A percentile compares a stretch with the other conserved stretches of the same genome.
phyloP scores from a whole-genome alignment of 169 alveolate genomes.

The Eimeria acervulina region DNA sequence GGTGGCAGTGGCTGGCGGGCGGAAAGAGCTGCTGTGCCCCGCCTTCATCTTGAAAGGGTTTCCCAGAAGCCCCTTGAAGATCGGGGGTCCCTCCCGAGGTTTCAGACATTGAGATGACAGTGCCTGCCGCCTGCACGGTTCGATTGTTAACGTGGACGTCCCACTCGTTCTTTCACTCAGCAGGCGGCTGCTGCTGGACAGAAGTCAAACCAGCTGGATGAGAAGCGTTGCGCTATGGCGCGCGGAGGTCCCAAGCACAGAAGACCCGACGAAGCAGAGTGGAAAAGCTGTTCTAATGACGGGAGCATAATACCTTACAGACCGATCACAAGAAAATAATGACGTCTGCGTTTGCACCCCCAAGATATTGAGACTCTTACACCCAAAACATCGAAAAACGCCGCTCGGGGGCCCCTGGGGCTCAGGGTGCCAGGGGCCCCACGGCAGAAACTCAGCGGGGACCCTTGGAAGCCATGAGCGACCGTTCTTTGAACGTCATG shows the following conservation, averaged over 20 bases:
- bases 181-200: background rate
- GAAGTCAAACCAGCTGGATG: background rate
- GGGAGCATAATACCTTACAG: background rate
- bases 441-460: too few species aligned
- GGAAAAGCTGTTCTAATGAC: background rate
- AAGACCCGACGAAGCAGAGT: background rate
- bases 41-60: background rate
- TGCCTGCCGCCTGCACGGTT: background rate
- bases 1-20: conserved; percentile 4
- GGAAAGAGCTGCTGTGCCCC: background rate
- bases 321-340: background rate
- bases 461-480: background rate
- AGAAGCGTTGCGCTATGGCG: background rate
- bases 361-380: background rate
- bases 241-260: background rate
- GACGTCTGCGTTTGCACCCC: background rate
- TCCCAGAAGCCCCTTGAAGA: background rate
- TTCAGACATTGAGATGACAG: conserved; percentile 19
- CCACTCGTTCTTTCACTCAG: background rate
- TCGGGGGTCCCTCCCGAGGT: conserved; percentile 36
- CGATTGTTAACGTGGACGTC: background rate
- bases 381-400: background rate
- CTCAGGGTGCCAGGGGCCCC: background rate
- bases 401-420: background rate
- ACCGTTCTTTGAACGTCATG: background rate